Evolutionary conservation across 2,329 filamentous ascomycete genomes (phyloP).

Genomic region (Xylaria sp.): DNA sequence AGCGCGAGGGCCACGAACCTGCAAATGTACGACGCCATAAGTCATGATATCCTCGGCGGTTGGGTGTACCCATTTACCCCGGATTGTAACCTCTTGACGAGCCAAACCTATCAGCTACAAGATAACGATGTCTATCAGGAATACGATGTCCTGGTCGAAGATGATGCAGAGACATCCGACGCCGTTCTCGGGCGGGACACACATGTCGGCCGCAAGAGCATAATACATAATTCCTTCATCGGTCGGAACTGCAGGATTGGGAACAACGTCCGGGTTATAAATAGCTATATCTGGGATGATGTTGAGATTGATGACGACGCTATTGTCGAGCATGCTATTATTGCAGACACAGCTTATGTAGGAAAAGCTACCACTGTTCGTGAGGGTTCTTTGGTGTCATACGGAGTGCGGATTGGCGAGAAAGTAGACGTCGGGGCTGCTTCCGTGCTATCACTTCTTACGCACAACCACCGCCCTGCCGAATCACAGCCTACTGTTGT

Average conservation of each 20-base stretch:
- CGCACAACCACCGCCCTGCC: conserved; percentile 52
- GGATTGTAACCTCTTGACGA: conserved; percentile 84
- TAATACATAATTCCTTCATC: conserved; percentile 80
- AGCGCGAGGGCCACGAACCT: conserved; percentile 87
- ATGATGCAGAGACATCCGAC: conserved; percentile 75
- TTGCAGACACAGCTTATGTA: conserved; percentile 78
- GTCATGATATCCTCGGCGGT: conserved; percentile 83
- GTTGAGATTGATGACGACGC: conserved; percentile 80
- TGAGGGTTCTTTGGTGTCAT: conserved; percentile 81
- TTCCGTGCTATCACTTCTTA: conserved; percentile 54
- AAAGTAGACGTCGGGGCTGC: conserved; percentile 58
- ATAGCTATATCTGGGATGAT: conserved; percentile 90
- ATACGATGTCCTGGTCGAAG: conserved; percentile 77
- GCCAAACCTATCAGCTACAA: conserved; percentile 78
- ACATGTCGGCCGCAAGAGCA: conserved; percentile 76
- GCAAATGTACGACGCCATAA: conserved; percentile 89
- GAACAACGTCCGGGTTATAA: conserved; percentile 79
- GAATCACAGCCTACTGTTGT: conserved; percentile 59
- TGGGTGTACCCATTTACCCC: conserved; percentile 92
- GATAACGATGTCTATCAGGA: conserved; percentile 81
- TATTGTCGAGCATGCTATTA: conserved; percentile 75
- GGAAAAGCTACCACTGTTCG: conserved; percentile 77
- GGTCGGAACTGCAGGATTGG: conserved; percentile 89
- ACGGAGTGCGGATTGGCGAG: conserved; percentile 77
- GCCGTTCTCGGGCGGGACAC: conserved; percentile 83